Percentiles rank a stretch among this genome's conserved stretches.
phyloP scores from a whole-genome alignment of 495 filamentous ascomycete genomes.

The Xylaria telfairii region DNA sequence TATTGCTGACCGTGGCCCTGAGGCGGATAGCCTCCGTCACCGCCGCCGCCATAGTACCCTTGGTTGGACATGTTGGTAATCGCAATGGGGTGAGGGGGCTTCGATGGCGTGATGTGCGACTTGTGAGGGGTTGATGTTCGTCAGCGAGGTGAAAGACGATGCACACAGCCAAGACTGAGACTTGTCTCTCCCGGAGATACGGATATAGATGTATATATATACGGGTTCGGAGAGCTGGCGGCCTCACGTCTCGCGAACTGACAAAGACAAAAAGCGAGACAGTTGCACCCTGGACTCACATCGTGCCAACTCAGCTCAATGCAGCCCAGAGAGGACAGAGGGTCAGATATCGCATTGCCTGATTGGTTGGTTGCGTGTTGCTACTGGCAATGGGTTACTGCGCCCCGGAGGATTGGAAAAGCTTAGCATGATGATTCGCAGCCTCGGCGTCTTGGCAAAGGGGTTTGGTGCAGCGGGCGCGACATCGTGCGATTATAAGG shows the following conservation, averaged over 20 bases:
- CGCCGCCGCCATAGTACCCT: conserved; percentile 34
- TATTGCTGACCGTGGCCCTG: conserved; percentile 33
- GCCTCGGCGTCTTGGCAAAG: background rate
- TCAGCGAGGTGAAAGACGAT: background rate
- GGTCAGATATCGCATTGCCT: background rate
- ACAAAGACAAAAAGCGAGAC: background rate
- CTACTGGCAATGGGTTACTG: background rate
- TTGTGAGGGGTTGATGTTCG: background rate
- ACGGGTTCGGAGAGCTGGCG: conserved; percentile 1
- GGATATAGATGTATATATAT: too few species aligned
- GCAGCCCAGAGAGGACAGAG: background rate
- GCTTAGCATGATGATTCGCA: conserved; percentile 19
- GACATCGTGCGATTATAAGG: too few species aligned
- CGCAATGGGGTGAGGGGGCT: background rate
- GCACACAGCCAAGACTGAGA: background rate
- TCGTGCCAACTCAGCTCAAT: background rate
- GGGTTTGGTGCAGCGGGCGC: background rate
- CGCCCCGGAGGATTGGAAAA: conserved; percentile 22
- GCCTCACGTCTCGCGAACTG: conserved; percentile 8
- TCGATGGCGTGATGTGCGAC: conserved; percentile 4
- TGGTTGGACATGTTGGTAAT: conserved; percentile 33
- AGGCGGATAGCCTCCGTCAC: conserved; percentile 30
- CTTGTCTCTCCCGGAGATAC: background rate
- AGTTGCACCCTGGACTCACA: conserved; percentile 1
- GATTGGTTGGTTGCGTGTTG: conserved; percentile 10